phyloP scores from a whole-genome alignment of 2,329 filamentous ascomycete species.

The Paradendryphiella salina region DNA sequence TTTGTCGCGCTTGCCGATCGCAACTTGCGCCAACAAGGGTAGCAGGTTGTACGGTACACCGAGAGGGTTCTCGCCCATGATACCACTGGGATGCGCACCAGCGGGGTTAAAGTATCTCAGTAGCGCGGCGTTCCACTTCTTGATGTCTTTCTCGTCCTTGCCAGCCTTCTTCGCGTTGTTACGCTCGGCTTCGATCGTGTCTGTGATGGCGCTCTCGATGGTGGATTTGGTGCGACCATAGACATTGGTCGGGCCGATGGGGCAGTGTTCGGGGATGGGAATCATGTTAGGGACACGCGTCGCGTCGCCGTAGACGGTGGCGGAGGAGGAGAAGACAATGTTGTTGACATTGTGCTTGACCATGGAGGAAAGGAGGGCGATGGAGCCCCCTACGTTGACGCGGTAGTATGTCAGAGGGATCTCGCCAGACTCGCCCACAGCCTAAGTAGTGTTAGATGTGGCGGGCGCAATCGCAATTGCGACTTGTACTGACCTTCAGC shows the following conservation, averaged over 20 bases:
- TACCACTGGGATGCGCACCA: constrained; percentile 88
- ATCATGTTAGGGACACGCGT: constrained; percentile 98
- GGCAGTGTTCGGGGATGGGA: constrained; percentile 95
- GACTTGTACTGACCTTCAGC: constrained; percentile 70
- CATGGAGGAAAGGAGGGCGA: constrained; percentile 86
- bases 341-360: constrained; percentile 86
- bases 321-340: constrained; percentile 98
- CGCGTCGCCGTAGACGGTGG: constrained; percentile 97
- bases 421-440: constrained; percentile 91
- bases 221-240: constrained; percentile 96
- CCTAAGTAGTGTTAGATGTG: constrained; percentile 56
- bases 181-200: constrained; percentile 85
- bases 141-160: constrained; percentile 57
- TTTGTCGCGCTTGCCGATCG: constrained; percentile 92
- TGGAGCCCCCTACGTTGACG: constrained; percentile 92
- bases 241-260: constrained; percentile 93
- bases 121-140: constrained; percentile 90
- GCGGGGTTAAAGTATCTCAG: constrained; percentile 98
- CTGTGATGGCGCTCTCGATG: constrained; percentile 89
- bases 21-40: constrained; percentile 91
- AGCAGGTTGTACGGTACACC: constrained; percentile 95
- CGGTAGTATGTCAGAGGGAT: constrained; percentile 97
- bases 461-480: not conserved
- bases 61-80: constrained; percentile 98
- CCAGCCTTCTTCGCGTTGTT: constrained; percentile 79